Evolutionary conservation across 1,284 basidiomycete species (phyloP).

Genomic region (Fomitopsis betulina): DNA sequence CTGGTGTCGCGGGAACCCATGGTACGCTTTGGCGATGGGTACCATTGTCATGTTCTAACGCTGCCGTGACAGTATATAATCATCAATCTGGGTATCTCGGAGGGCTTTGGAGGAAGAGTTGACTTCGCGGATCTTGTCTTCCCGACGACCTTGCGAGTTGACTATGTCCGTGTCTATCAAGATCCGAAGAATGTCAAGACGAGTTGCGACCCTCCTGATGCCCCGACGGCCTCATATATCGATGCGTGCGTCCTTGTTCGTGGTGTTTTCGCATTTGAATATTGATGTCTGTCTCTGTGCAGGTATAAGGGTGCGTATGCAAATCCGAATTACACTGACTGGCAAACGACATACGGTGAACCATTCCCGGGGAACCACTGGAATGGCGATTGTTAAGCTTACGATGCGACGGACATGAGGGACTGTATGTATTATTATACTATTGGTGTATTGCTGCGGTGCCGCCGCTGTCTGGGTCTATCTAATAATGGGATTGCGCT

Average conservation of each 20-base stretch:
- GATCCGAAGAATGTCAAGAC: conserved; percentile 62
- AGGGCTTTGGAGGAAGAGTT: conserved; percentile 71
- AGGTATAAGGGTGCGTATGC: conserved; percentile 37
- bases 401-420: neutral
- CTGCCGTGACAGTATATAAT: conserved; percentile 58
- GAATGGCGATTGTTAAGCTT: neutral
- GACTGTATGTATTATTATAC: conserved; percentile 3
- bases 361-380: conserved; percentile 52
- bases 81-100: conserved; percentile 78
- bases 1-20: conserved; percentile 83
- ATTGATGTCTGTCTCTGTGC: too few species aligned
- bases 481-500: neutral
- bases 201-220: conserved; percentile 77
- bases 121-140: conserved; percentile 63
- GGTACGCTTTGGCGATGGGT: conserved; percentile 34
- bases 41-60: neutral
- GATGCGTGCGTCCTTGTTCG: conserved; percentile 41
- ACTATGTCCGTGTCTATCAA: conserved; percentile 84
- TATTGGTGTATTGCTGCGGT: neutral
- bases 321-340: conserved; percentile 37
- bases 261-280: neutral
- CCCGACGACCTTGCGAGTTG: conserved; percentile 69
- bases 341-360: conserved; percentile 52
- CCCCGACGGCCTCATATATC: conserved; percentile 76
- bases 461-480: neutral